A percentile compares a stretch with the other conserved stretches of the same genome.
Conservation (phyloP, 208 protist genomes). For the Vickermania ingenoplastis region DNA sequence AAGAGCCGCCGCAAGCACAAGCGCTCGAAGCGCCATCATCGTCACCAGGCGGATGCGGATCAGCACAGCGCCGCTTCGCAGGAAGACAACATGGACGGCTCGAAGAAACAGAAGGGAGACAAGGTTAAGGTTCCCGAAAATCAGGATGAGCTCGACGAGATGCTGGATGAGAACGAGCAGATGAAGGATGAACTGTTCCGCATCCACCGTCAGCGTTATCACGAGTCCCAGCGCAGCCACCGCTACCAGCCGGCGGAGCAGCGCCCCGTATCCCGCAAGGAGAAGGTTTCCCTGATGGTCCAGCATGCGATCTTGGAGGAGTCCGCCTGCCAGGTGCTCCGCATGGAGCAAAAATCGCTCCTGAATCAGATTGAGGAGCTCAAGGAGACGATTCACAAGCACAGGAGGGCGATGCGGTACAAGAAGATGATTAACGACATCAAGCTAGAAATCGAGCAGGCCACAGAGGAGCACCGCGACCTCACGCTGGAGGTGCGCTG, state of each 20-base stretch:
- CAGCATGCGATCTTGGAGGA: conserved; percentile 32
- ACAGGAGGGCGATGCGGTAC: conserved; percentile 37
- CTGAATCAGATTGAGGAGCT: conserved; percentile 27
- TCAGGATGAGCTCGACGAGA: conserved; percentile 27
- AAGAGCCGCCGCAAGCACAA: background rate
- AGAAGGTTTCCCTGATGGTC: conserved; percentile 20
- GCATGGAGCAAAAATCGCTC: conserved; percentile 34
- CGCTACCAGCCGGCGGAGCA: conserved; percentile 7
- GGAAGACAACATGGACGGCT: background rate
- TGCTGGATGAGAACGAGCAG: conserved; percentile 30
- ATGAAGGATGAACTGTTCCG: conserved; percentile 33
- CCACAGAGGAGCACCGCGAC: conserved; percentile 45
- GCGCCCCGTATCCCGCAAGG: conserved; percentile 9
- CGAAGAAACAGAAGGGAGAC: background rate
- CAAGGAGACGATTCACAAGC: conserved; percentile 19
- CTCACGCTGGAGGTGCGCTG: conserved; percentile 50
- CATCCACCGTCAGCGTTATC: conserved; percentile 20
- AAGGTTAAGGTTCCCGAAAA: conserved; percentile 12
- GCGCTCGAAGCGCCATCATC: background rate
- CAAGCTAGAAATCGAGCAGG: conserved; percentile 38
- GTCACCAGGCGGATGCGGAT: background rate
- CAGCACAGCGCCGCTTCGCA: background rate
- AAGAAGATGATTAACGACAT: conserved; percentile 27
- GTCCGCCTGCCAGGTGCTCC: conserved; percentile 29
- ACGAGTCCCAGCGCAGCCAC: conserved; percentile 5